These are phyloP conservation scores for Oryza glaberrima DNA, from an alignment of 176 grass and related monocot species.

Conservation along the genomic window DNA sequence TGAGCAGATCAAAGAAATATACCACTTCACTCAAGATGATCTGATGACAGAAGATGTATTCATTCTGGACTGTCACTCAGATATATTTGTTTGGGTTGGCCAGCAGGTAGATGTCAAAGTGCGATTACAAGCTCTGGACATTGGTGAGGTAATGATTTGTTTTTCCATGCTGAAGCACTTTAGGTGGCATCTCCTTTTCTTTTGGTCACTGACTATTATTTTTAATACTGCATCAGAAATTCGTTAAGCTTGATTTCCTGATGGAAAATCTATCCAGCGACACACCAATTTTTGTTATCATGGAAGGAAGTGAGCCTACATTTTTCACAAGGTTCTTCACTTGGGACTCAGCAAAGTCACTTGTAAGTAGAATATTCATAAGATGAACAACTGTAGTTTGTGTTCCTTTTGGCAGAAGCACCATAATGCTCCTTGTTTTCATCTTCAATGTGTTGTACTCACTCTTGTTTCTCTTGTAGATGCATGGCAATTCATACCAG, in stretches of 20 bases:
- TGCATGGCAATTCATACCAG: conserved; percentile 92
- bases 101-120: conserved; percentile 79
- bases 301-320: conserved; percentile 77
- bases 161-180: conserved; percentile 25
- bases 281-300: conserved; percentile 69
- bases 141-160: conserved; percentile 65
- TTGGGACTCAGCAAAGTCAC: conserved; percentile 76
- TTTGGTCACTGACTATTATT: conserved; percentile 6
- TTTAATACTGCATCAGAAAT: conserved; percentile 70
- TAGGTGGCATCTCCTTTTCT: not conserved
- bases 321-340: conserved; percentile 94
- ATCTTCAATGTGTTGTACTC: conserved; percentile 4
- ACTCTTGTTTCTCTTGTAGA: conserved; percentile 50
- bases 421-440: conserved; percentile 9
- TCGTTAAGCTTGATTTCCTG: conserved; percentile 73
- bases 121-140: conserved; percentile 72
- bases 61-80: conserved; percentile 75
- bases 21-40: conserved; percentile 92
- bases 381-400: conserved; percentile 22
- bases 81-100: conserved; percentile 87
- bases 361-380: conserved; percentile 55
- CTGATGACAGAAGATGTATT: conserved; percentile 95
- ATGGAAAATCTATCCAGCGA: conserved; percentile 76
- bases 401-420: conserved; percentile 20
- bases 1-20: conserved; percentile 76